phyloP scores from a whole-genome alignment of 768 basidiomycete genomes.

The Crassisporium funariophilum region DNA sequence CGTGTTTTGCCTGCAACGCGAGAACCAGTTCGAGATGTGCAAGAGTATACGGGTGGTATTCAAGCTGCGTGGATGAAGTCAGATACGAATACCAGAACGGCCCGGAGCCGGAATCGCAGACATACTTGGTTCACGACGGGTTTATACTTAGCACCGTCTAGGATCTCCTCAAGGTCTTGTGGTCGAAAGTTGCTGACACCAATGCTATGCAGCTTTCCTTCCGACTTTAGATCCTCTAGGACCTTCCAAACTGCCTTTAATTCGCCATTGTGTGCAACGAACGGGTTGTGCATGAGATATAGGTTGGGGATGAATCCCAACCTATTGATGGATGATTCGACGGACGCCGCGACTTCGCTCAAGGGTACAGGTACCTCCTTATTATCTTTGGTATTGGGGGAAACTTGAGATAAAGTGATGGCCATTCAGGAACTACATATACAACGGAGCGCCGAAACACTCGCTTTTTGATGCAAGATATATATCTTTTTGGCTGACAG shows the following conservation, averaged over 20 bases:
- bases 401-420: slow-evolving; percentile 10
- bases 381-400: slow-evolving; percentile 5
- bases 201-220: slow-evolving; percentile 41
- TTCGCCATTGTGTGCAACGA: slow-evolving; percentile 26
- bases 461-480: slow-evolving; percentile 51
- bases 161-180: slow-evolving; percentile 43
- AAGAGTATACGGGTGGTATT: slow-evolving; percentile 39
- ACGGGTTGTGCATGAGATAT: slow-evolving; percentile 53
- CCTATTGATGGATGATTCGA: slow-evolving; percentile 49
- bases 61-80: slow-evolving; percentile 24
- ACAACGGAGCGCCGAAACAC: slow-evolving; percentile 3
- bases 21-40: slow-evolving; percentile 36
- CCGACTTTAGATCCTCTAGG: slow-evolving; percentile 50
- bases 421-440: background rate
- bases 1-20: slow-evolving; percentile 36
- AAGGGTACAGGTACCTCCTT: slow-evolving; percentile 26
- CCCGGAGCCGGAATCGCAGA: slow-evolving; percentile 4
- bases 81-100: background rate
- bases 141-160: slow-evolving; percentile 47
- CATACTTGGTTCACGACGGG: slow-evolving; percentile 59
- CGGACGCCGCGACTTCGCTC: slow-evolving; percentile 37
- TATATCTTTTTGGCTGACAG: slow-evolving; percentile 38
- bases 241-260: slow-evolving; percentile 46
- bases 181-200: slow-evolving; percentile 58
- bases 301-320: slow-evolving; percentile 52